phyloP scores from a whole-genome alignment of 1,284 basidiomycete genomes.

The Ustilago trichophora region DNA sequence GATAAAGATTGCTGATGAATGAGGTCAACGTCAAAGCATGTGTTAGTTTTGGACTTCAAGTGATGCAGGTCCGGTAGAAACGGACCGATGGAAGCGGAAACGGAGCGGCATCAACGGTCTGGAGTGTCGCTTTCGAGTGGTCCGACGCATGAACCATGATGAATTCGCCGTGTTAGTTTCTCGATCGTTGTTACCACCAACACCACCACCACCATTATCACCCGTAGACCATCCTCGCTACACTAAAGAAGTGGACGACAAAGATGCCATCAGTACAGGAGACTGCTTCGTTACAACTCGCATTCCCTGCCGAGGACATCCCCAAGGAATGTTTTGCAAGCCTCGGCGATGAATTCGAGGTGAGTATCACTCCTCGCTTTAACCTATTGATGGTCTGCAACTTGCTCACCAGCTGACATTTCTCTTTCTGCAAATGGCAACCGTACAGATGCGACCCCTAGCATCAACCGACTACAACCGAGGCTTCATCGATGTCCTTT shows the following conservation, averaged over 20 bases:
- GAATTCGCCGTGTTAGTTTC: constrained; percentile 4
- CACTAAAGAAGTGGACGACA: neutral
- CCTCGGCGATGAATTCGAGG: constrained; percentile 10
- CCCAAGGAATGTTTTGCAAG: constrained; percentile 16
- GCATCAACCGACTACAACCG: constrained; percentile 83
- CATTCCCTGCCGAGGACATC: constrained; percentile 18
- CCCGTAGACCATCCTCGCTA: neutral
- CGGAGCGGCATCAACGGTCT: neutral
- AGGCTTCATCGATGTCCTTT: constrained; percentile 83
- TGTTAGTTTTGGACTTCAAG: neutral
- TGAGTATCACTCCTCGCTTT: neutral
- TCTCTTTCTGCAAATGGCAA: no score
- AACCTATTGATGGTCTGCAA: neutral
- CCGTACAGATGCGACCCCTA: constrained; percentile 81
- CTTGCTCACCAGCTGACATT: no score
- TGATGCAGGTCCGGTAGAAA: neutral
- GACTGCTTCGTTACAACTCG: constrained; percentile 6
- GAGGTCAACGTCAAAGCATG: neutral
- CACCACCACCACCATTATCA: neutral
- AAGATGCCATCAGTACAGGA: constrained; percentile 15
- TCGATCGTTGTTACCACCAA: no score
- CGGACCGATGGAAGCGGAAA: neutral
- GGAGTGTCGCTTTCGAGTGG: neutral
- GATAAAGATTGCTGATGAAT: neutral
- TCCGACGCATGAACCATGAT: neutral